These are phyloP conservation scores for Coelastrella sp. DNA, from an alignment of 139 green algal species.

Conservation along the genomic window DNA sequence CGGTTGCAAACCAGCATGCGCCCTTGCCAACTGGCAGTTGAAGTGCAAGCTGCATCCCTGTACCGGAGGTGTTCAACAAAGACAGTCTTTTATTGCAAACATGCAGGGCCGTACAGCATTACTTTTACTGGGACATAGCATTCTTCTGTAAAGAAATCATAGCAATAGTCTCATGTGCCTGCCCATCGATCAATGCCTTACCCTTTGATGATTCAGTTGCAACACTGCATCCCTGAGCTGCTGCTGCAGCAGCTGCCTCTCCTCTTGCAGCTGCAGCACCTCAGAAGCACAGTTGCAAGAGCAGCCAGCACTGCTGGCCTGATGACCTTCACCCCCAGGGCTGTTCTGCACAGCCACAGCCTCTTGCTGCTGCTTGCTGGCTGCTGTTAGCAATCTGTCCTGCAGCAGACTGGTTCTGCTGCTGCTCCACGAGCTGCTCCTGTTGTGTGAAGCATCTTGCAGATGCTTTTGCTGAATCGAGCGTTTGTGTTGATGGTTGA, in stretches of 20 bases:
- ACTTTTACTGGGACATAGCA: not conserved
- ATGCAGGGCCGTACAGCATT: not conserved
- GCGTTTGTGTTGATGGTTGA: not conserved
- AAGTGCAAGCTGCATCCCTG: too few relatives aligned
- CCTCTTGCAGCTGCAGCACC: not conserved
- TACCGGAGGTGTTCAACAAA: too few relatives aligned
- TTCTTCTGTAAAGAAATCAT: too few relatives aligned
- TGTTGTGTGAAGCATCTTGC: not conserved
- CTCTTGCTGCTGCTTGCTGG: not conserved
- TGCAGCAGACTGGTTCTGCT: not conserved
- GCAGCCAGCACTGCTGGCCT: not conserved
- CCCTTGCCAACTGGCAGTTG: too few relatives aligned
- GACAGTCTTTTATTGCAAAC: too few relatives aligned
- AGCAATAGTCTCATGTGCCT: too few relatives aligned
- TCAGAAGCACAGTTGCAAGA: not conserved
- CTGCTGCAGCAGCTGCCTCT: not conserved
- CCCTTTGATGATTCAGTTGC: not conserved
- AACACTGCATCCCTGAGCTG: not conserved
- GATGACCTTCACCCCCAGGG: not conserved
- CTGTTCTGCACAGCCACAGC: not conserved
- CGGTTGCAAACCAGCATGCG: too few relatives aligned
- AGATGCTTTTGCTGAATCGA: not conserved
- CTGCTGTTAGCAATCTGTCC: not conserved
- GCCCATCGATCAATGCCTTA: not conserved
- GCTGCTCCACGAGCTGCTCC: conserved; percentile 19